Percentiles rank a stretch among this genome's conserved stretches.
Evolutionary conservation across 2,329 filamentous ascomycete genomes (phyloP).

Genomic region (Penicillium sp.): DNA sequence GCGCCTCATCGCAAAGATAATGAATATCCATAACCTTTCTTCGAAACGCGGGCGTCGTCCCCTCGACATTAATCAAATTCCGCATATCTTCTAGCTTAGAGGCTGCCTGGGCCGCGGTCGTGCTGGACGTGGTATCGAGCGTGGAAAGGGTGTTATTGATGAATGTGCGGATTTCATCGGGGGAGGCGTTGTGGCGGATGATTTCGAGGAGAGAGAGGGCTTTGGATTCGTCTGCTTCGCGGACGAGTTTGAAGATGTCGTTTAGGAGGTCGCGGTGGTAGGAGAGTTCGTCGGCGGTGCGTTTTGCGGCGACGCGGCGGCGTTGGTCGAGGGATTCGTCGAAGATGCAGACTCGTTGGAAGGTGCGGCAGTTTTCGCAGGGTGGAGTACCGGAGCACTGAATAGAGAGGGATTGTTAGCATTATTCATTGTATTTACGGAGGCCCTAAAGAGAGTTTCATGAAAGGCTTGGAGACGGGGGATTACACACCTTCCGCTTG

Average conservation of each 20-base stretch:
- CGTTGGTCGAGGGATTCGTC: slow-evolving; percentile 66
- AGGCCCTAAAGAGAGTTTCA: not conserved
- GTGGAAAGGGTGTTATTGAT: slow-evolving; percentile 40
- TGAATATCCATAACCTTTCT: slow-evolving; percentile 51
- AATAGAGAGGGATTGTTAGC: not conserved
- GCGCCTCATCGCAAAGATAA: slow-evolving; percentile 46
- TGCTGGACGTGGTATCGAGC: slow-evolving; percentile 17
- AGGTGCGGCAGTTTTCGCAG: slow-evolving; percentile 48
- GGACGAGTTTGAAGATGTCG: slow-evolving; percentile 45
- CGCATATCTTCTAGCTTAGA: slow-evolving; percentile 39
- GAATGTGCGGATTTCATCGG: slow-evolving; percentile 45
- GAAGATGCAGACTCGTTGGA: slow-evolving; percentile 55
- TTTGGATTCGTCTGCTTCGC: slow-evolving; percentile 40
- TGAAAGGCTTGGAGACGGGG: not conserved
- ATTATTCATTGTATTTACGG: not conserved
- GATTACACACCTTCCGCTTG: slow-evolving; percentile 43
- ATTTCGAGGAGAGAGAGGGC: slow-evolving; percentile 41
- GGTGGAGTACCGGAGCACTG: slow-evolving; percentile 46
- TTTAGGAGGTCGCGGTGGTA: slow-evolving; percentile 49
- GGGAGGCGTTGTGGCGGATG: slow-evolving; percentile 43
- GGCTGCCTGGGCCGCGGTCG: slow-evolving; percentile 20
- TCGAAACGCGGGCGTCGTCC: slow-evolving; percentile 40
- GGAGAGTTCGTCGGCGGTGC: slow-evolving; percentile 48
- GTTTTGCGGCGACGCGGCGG: slow-evolving; percentile 48
- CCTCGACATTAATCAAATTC: slow-evolving; percentile 39